Evolutionary conservation across 371 early-diverging fungal genomes (phyloP).

Genomic region (Mortierella polycephala): DNA sequence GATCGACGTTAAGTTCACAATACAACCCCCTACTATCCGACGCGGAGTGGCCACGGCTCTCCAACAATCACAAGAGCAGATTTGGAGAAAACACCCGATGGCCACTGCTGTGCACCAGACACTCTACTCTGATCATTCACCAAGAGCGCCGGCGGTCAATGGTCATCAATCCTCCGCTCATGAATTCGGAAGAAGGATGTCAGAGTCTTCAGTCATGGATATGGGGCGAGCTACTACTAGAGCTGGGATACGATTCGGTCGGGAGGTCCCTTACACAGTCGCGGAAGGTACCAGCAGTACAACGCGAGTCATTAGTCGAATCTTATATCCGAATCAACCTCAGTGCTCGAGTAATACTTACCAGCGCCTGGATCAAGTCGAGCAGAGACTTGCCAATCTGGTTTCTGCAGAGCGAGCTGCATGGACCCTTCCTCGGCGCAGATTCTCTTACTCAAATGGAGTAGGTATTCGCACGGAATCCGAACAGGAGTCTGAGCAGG

Average conservation of each 20-base stretch:
- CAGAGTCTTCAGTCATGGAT: not conserved
- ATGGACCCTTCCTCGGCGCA: constrained; percentile 4
- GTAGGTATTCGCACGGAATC: not conserved
- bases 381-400: not conserved
- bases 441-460: not conserved
- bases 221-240: not conserved
- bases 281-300: constrained; percentile 4
- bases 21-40: constrained; percentile 4
- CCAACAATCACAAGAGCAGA: not conserved
- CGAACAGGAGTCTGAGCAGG: not conserved
- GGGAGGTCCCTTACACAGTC: not conserved
- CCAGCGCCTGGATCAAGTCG: not conserved
- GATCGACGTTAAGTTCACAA: constrained; percentile 21
- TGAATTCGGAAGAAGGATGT: not conserved
- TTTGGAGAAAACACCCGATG: constrained; percentile 2
- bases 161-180: not conserved
- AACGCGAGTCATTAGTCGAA: not conserved
- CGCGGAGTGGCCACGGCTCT: not conserved
- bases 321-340: constrained; percentile 18
- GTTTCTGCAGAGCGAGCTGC: not conserved
- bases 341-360: not conserved
- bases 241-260: constrained; percentile 1
- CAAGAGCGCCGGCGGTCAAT: not conserved
- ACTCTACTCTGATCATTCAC: not conserved
- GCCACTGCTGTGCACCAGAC: constrained; percentile 2